Base-by-base conservation (phyloP, 345 rosid species). In the Lepidium aucheri region DNA sequence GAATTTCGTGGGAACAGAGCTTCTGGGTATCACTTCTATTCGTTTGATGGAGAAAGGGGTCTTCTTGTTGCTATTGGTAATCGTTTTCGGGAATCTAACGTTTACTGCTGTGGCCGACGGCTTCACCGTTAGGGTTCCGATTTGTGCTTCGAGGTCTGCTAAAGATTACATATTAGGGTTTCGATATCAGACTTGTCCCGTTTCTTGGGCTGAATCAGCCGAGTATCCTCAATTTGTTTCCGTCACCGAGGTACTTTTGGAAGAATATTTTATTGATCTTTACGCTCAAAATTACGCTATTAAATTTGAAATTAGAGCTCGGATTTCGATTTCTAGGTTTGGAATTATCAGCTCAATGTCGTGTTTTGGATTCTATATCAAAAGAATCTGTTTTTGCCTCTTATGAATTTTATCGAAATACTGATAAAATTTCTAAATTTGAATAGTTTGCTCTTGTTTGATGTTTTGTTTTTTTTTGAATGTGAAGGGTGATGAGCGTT, bases 401-500 rank as follows among this genome's bases (percentile, higher is more conserved):
- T 52, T 16, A 24, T 42, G 38, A 26, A 9, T 39, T 7, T 24
- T 15, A 32, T 32, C 15, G 40, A 35, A 20, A 28, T 24, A 18
- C 22, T 41, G 46, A 40, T 22, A 17, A 7, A 43, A 5, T 60
- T 16, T 44, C n/a, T 60, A 24, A 16, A 41, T 16, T 57, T 38
- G 35, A 24, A 14, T 46, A 2, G 9, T 59, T 32, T 15, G 1
- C 32, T 28, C 0, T 28, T 28, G 32, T 28, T 28, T 46, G 15
- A 6, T 55, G 6, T 43, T 45, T 15, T 47, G 54, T 26, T 73
- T 10, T 16, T 46, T 14, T 28, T 63, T 56, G 73, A 8, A 45
- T 74, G 52, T 81, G 70, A 68, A 93, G 98, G 98, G 96, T 16
- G 94, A 88, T 72, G 98, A 90, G 69, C 79, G 75, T 69, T 84